Evolutionary conservation across 2,329 filamentous ascomycete genomes (phyloP), one percentile per base, ranked within the genome.

Genomic region (Ophiostoma sp.): DNA sequence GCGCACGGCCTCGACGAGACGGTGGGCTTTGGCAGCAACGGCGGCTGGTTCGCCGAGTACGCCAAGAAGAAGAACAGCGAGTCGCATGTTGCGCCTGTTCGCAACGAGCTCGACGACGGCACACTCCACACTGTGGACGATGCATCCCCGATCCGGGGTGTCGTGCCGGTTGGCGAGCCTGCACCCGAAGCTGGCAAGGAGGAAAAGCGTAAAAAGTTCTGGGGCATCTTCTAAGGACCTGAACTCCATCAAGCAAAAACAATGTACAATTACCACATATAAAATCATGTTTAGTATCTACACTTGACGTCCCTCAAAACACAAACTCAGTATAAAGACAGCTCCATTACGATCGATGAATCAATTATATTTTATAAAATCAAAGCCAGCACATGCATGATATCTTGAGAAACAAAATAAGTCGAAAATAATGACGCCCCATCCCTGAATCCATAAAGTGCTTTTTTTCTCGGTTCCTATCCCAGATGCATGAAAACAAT

Each of bases 1-100:
- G 92, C 90, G 70, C 92, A 97, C 81, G 93, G 92, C 9, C 78
- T 96, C 75, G 89, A 93, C 77, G 81, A 84, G 73, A 82, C 84
- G 74, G 80, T 85, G 66, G 82, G 83, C 44, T 82, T 88, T 74
- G 69, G 65, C 67, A 72, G 69, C 69, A 68, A 66, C 45, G 68
- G 69, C 60, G 70, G 71, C 40, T 70, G 72, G 70, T 68, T 72
- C 12, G 70, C 71, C 44, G 42, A 8, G 16, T 45, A n/a, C 3
- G 68, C 67, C 18, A 71, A 70, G 63, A 71, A 69, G 66, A 66
- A 69, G 66, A 70, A 70, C 27, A n/a, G 18, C 47, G 66, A 76
- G 74, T 70, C 67, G 27, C 65, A 66, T 6, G 70, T 41, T 7
- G 72, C 70, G 45, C 76, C 71, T 0, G 60, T 55, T 3, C 71